These are phyloP conservation scores for Corymbia citriodora DNA, from an alignment of 441 rosid species.

Conservation along the genomic window DNA sequence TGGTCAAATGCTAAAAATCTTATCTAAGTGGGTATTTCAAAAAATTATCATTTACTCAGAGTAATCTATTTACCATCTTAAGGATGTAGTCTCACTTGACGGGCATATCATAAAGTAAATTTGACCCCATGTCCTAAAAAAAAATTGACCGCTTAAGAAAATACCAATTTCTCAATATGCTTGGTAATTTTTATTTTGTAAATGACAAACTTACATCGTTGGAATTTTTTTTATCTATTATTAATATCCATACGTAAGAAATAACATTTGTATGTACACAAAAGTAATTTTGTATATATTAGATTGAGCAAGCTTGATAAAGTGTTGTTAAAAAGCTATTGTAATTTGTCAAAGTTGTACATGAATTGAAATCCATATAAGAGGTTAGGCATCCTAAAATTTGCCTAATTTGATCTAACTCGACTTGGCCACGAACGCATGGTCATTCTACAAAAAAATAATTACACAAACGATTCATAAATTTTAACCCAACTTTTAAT, in stretches of 20 bases:
- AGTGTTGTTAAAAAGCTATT: accelerated
- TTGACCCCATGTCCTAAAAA: not conserved
- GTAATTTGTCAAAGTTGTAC: not conserved
- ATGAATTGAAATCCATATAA: not conserved
- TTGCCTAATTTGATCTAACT: not conserved
- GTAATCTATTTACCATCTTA: accelerated
- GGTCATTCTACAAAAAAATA: accelerated
- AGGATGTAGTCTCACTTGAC: not conserved
- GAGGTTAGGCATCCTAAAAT: not conserved
- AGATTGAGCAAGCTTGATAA: not conserved
- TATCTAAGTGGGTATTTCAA: no score
- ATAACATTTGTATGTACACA: not conserved
- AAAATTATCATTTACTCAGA: no score
- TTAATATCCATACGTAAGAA: no score
- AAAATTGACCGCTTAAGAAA: not conserved
- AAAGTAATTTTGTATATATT: not conserved
- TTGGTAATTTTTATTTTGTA: not conserved
- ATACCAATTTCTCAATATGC: not conserved
- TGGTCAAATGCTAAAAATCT: not conserved
- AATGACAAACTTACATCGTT: no score
- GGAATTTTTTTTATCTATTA: no score
- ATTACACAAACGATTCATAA: not conserved
- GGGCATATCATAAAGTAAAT: no score
- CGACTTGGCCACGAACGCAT: accelerated
- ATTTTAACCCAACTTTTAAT: accelerated